These are phyloP conservation scores for Penicillium diatomitis DNA, from an alignment of 495 filamentous ascomycete species.

Conservation along the genomic window DNA sequence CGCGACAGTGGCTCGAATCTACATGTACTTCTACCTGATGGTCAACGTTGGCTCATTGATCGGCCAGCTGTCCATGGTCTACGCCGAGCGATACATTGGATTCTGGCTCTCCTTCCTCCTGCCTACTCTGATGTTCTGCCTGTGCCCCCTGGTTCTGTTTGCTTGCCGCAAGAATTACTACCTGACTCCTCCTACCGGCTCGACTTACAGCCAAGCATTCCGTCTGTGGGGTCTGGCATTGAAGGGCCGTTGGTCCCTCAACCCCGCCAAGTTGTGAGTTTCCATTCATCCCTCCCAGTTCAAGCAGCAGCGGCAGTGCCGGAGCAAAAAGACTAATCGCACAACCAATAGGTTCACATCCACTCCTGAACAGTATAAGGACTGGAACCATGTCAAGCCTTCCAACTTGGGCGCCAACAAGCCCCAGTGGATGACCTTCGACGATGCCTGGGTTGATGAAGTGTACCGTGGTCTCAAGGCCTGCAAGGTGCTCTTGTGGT, in stretches of 20 bases:
- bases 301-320: too few relatives aligned
- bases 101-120: slow-evolving; percentile 71
- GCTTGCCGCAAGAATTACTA: slow-evolving; percentile 52
- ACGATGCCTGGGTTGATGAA: slow-evolving; percentile 68
- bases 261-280: slow-evolving; percentile 33
- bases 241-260: slow-evolving; percentile 55
- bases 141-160: slow-evolving; percentile 56
- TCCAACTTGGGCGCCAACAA: slow-evolving; percentile 33
- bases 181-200: slow-evolving; percentile 49
- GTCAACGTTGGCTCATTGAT: slow-evolving; percentile 44
- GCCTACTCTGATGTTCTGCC: slow-evolving; percentile 48
- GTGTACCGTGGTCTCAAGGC: slow-evolving; percentile 59
- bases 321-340: background rate
- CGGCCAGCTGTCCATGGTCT: slow-evolving; percentile 27
- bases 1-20: slow-evolving; percentile 42
- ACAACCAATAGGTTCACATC: slow-evolving; percentile 31
- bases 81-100: slow-evolving; percentile 53
- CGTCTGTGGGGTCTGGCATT: slow-evolving; percentile 47
- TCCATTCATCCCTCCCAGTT: too few relatives aligned
- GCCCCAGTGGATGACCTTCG: slow-evolving; percentile 59
- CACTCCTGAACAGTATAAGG: slow-evolving; percentile 32
- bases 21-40: slow-evolving; percentile 42
- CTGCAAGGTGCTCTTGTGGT: slow-evolving; percentile 60
- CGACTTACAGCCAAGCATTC: slow-evolving; percentile 50
- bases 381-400: slow-evolving; percentile 63